A percentile compares a stretch with the other conserved stretches of the same genome.
Evolutionary conservation across 768 basidiomycete genomes (phyloP).

Genomic region (Mycena amicta): DNA sequence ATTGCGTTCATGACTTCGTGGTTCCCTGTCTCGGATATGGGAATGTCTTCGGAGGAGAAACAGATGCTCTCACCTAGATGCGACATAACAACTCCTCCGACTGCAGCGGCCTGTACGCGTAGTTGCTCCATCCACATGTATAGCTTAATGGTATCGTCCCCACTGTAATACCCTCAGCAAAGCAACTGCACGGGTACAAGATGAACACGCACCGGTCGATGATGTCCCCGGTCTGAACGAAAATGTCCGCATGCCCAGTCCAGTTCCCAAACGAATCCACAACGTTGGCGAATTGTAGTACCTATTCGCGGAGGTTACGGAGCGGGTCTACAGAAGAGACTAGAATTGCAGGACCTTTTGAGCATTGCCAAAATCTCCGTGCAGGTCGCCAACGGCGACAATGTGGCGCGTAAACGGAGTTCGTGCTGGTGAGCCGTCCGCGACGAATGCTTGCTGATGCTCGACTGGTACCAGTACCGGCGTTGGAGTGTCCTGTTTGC

Average conservation of each 20-base stretch:
- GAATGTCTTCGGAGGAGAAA: neutral
- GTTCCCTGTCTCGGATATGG: slow-evolving; percentile 50
- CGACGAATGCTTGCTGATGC: neutral
- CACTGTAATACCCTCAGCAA: slow-evolving; percentile 44
- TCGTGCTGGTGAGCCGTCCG: slow-evolving; percentile 5
- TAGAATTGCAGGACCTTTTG: slow-evolving; percentile 72
- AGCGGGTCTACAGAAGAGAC: no score
- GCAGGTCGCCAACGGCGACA: slow-evolving; percentile 89
- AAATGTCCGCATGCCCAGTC: slow-evolving; percentile 39
- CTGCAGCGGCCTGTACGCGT: slow-evolving; percentile 67
- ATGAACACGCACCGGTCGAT: slow-evolving; percentile 71
- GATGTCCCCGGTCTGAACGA: slow-evolving; percentile 65
- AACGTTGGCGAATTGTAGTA: slow-evolving; percentile 46
- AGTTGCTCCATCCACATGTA: slow-evolving; percentile 86
- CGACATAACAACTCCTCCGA: slow-evolving; percentile 74
- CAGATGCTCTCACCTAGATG: slow-evolving; percentile 62
- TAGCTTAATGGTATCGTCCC: slow-evolving; percentile 86
- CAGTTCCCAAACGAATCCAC: slow-evolving; percentile 74
- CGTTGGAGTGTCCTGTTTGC: neutral
- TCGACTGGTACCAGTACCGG: neutral
- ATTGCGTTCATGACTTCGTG: slow-evolving; percentile 96
- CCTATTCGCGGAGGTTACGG: slow-evolving; percentile 48
- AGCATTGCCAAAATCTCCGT: slow-evolving; percentile 85
- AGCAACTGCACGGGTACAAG: neutral
- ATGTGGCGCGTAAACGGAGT: slow-evolving; percentile 56